Evolutionary conservation across 129 eudicot species (phyloP).

Genomic region (Deinandra increscens): DNA sequence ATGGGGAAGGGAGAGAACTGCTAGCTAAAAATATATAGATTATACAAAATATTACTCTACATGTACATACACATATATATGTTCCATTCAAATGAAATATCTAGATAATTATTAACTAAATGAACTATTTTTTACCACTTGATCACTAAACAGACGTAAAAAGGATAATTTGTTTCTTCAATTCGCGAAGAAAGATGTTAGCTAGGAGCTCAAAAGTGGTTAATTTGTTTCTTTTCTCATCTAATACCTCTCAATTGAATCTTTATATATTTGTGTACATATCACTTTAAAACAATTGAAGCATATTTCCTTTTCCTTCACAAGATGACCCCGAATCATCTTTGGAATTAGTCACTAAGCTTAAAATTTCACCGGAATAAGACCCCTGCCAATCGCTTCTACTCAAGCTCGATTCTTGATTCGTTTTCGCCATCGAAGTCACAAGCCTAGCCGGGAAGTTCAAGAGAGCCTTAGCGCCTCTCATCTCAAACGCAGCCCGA

Average conservation of each 20-base stretch:
- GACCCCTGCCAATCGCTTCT: slow-evolving; percentile 19
- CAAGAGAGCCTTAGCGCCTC: slow-evolving; percentile 72
- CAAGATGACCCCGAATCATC: slow-evolving; percentile 26
- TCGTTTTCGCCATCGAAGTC: slow-evolving; percentile 21
- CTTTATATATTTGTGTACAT: background rate
- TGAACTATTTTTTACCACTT: too few relatives aligned
- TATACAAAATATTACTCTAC: too few relatives aligned
- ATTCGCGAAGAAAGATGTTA: too few relatives aligned
- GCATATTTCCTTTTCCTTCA: slow-evolving; percentile 28
- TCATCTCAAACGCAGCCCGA: slow-evolving; percentile 67
- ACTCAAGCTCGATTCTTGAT: slow-evolving; percentile 18
- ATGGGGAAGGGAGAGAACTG: too few relatives aligned
- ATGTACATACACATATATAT: background rate
- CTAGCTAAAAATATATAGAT: too few relatives aligned
- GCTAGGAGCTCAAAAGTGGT: background rate
- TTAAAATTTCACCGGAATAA: slow-evolving; percentile 23
- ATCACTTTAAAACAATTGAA: slow-evolving; percentile 31
- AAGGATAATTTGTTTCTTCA: too few relatives aligned
- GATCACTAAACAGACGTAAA: too few relatives aligned
- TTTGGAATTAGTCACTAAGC: slow-evolving; percentile 5
- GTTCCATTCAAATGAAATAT: too few relatives aligned
- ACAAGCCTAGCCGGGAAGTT: slow-evolving; percentile 55
- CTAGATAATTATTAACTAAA: too few relatives aligned
- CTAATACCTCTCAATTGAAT: background rate
- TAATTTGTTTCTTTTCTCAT: background rate